These are phyloP conservation scores for Candida gigantensis DNA, from an alignment of 1,139 yeast genomes.

Conservation along the genomic window DNA sequence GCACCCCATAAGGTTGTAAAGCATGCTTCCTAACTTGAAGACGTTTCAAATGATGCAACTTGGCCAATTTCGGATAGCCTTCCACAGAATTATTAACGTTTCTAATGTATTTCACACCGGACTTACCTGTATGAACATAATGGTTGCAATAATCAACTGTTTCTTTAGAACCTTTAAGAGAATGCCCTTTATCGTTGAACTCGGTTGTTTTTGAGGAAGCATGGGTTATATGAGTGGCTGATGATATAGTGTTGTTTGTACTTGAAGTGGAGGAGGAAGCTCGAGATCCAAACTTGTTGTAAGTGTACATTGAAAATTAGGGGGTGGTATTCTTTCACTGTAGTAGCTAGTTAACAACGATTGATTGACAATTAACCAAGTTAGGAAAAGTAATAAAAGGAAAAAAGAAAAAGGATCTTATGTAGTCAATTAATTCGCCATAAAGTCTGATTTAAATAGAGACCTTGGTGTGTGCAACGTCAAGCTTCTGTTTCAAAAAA, in stretches of 20 bases:
- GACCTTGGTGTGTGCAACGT: not conserved
- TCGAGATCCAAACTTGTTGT: constrained; percentile 19
- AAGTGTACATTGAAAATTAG: constrained; percentile 15
- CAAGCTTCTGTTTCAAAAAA: not conserved
- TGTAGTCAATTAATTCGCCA: not conserved
- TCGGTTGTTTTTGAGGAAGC: constrained; percentile 1
- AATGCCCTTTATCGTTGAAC: not conserved
- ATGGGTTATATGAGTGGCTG: constrained; percentile 5
- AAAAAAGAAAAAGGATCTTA: not conserved
- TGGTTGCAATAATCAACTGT: constrained; percentile 71
- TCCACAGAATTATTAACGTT: constrained; percentile 66
- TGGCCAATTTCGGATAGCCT: constrained; percentile 84
- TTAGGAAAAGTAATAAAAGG: not conserved
- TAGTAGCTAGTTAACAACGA: too few relatives aligned
- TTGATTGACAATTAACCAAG: not conserved
- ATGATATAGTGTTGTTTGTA: constrained; percentile 3
- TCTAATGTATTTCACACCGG: constrained; percentile 64
- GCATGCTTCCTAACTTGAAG: constrained; percentile 50
- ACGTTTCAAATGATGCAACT: constrained; percentile 62
- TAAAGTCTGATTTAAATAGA: not conserved
- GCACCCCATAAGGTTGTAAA: constrained; percentile 64
- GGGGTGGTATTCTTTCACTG: not conserved
- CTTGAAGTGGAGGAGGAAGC: constrained; percentile 12
- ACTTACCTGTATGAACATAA: constrained; percentile 57
- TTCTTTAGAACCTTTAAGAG: not conserved